These are phyloP conservation scores for Nidularia sp. DNA, from an alignment of 768 basidiomycete species.

Conservation along the genomic window DNA sequence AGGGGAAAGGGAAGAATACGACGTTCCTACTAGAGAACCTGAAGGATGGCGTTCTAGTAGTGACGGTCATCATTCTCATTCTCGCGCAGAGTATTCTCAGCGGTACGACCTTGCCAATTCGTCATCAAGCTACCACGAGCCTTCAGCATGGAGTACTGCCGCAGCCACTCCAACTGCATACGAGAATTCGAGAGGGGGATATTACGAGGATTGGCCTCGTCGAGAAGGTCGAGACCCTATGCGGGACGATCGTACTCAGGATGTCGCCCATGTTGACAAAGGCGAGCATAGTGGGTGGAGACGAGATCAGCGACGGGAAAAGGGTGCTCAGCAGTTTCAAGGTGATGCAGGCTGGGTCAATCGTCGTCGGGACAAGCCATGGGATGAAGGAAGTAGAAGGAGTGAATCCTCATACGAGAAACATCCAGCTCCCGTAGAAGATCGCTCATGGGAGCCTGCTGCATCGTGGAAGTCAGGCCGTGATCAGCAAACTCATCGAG, in stretches of 20 bases:
- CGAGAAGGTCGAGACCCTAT: slow-evolving; percentile 15
- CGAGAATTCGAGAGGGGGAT: slow-evolving; percentile 32
- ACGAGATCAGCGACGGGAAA: slow-evolving; percentile 35
- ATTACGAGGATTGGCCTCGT: slow-evolving; percentile 26
- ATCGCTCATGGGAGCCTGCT: slow-evolving; percentile 72
- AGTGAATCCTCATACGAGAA: slow-evolving; percentile 26
- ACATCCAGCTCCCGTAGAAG: slow-evolving; percentile 26
- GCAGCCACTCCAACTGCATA: slow-evolving; percentile 29
- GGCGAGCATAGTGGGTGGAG: slow-evolving; percentile 29
- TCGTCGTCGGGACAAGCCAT: slow-evolving; percentile 42
- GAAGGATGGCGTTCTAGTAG: slow-evolving; percentile 41
- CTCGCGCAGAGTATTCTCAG: slow-evolving; percentile 45
- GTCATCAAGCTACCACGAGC: slow-evolving; percentile 42
- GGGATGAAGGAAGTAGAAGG: slow-evolving; percentile 19
- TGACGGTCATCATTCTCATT: slow-evolving; percentile 35
- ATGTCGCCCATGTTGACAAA: slow-evolving; percentile 16
- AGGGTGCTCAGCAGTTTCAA: slow-evolving; percentile 29
- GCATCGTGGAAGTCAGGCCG: slow-evolving; percentile 57
- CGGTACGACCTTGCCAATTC: slow-evolving; percentile 42
- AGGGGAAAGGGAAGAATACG: slow-evolving; percentile 45
- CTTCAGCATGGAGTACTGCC: slow-evolving; percentile 35
- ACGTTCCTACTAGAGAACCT: slow-evolving; percentile 38
- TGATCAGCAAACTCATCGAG: slow-evolving; percentile 32
- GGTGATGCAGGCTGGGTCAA: slow-evolving; percentile 53
- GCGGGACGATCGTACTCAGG: slow-evolving; percentile 31